Percentiles rank a stretch among this genome's conserved stretches.
Conservation (phyloP, 345 rosid species). For the Eucalyptus globulus region DNA sequence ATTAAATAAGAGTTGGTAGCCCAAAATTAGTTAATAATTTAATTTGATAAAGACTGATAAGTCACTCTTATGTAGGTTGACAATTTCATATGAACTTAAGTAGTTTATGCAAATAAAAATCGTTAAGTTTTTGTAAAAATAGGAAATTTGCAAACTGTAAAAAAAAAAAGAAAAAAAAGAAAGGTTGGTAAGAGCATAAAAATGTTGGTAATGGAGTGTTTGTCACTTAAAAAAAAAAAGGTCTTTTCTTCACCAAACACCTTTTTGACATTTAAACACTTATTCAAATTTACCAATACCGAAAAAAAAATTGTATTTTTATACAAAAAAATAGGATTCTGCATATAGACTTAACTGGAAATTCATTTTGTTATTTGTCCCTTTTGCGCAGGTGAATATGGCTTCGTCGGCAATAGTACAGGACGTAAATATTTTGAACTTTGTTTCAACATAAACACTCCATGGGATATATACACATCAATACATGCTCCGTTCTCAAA, state of each 20-base stretch:
- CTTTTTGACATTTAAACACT: background rate
- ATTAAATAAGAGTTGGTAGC: background rate
- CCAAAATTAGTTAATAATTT: background rate
- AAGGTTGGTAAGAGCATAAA: background rate
- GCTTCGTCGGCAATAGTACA: background rate
- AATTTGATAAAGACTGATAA: background rate
- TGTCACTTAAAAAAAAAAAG: fast-evolving
- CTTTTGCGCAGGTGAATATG: background rate
- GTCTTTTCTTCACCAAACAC: background rate
- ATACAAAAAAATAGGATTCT: background rate
- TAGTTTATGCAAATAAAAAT: background rate
- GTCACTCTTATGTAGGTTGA: background rate
- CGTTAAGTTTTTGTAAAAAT: background rate
- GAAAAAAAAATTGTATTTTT: no score
- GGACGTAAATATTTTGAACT: background rate
- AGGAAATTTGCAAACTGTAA: background rate
- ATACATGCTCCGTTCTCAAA: background rate
- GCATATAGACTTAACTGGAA: background rate
- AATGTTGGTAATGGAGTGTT: background rate
- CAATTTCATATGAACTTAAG: background rate
- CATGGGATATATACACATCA: background rate
- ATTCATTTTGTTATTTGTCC: background rate
- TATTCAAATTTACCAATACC: background rate
- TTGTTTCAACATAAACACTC: background rate
- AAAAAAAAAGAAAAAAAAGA: no score